phyloP scores from a whole-genome alignment of 164 flowering plant species.

The Warburgia ugandensis region DNA sequence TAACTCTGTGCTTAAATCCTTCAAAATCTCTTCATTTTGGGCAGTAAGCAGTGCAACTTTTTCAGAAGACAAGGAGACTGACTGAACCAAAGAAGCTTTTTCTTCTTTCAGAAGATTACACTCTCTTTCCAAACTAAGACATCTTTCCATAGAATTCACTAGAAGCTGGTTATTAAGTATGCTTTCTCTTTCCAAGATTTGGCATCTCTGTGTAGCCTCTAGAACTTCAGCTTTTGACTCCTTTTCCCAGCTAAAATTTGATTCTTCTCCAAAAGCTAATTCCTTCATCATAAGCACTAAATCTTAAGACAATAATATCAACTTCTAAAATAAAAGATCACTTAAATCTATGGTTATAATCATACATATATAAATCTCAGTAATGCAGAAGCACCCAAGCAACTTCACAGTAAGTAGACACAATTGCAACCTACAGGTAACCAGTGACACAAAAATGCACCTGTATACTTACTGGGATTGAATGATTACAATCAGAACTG shows the following conservation, averaged over 20 bases:
- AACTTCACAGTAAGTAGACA: no score
- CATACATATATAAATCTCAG: no score
- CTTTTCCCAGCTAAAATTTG: slow-evolving; percentile 40
- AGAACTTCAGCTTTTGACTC: slow-evolving; percentile 38
- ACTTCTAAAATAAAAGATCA: no score
- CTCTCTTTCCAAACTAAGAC: slow-evolving; percentile 47
- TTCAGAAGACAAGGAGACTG: slow-evolving; percentile 34
- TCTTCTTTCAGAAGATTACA: slow-evolving; percentile 48
- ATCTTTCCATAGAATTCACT: slow-evolving; percentile 41
- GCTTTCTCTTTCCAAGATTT: slow-evolving; percentile 38
- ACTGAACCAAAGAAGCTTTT: slow-evolving; percentile 37
- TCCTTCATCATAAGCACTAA: slow-evolving; percentile 45
- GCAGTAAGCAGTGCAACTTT: slow-evolving; percentile 28
- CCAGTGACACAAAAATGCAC: no score
- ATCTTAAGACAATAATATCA: no score
- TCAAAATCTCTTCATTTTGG: slow-evolving; percentile 44
- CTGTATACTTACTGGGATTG: no score
- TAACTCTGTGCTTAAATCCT: slow-evolving; percentile 39
- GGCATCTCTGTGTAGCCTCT: slow-evolving; percentile 38
- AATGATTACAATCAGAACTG: no score
- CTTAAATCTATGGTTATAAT: no score
- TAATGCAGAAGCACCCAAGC: no score
- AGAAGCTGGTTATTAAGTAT: slow-evolving; percentile 38
- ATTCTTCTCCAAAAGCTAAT: slow-evolving; percentile 29
- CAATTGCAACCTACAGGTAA: no score